These are phyloP conservation scores for Rosellinia necatrix DNA, from an alignment of 2,329 filamentous ascomycete genomes.

Conservation along the genomic window DNA sequence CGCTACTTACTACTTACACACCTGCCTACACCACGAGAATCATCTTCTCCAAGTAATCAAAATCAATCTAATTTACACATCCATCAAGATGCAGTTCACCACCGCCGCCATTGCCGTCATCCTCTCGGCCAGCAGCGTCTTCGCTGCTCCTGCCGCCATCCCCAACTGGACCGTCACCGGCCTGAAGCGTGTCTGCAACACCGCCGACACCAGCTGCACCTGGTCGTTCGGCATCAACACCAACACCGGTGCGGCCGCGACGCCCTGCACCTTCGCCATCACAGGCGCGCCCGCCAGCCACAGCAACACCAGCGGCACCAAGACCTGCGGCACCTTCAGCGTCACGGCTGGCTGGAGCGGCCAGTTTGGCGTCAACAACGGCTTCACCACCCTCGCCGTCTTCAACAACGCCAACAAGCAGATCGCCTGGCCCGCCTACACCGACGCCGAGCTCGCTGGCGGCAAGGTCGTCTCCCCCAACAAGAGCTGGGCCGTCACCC, in stretches of 20 bases:
- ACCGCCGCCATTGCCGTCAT: constrained; percentile 35
- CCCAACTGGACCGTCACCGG: constrained; percentile 47
- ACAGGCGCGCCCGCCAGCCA: constrained; percentile 42
- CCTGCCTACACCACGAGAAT: not conserved
- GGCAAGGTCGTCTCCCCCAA: constrained; percentile 54
- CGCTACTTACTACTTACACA: not conserved
- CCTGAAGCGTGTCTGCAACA: constrained; percentile 47
- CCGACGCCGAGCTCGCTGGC: constrained; percentile 52
- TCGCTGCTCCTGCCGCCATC: constrained; percentile 39
- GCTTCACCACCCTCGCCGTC: constrained; percentile 60
- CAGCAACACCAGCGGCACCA: constrained; percentile 44
- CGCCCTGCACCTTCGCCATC: constrained; percentile 48
- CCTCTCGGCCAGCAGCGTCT: constrained; percentile 34
- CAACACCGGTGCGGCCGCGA: constrained; percentile 32
- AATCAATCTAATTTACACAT: not conserved
- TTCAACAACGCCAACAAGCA: constrained; percentile 48
- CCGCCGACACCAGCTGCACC: constrained; percentile 45
- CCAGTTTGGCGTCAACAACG: constrained; percentile 56
- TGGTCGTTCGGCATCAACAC: constrained; percentile 50
- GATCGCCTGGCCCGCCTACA: constrained; percentile 59
- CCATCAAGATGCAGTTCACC: constrained; percentile 44
- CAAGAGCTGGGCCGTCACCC: constrained; percentile 37
- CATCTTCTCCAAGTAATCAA: not conserved
- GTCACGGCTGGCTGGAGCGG: constrained; percentile 60
- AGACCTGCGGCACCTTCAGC: constrained; percentile 53